These are phyloP conservation scores for Stromatinia cepivora DNA, from an alignment of 2,329 filamentous ascomycete species.

Conservation along the genomic window DNA sequence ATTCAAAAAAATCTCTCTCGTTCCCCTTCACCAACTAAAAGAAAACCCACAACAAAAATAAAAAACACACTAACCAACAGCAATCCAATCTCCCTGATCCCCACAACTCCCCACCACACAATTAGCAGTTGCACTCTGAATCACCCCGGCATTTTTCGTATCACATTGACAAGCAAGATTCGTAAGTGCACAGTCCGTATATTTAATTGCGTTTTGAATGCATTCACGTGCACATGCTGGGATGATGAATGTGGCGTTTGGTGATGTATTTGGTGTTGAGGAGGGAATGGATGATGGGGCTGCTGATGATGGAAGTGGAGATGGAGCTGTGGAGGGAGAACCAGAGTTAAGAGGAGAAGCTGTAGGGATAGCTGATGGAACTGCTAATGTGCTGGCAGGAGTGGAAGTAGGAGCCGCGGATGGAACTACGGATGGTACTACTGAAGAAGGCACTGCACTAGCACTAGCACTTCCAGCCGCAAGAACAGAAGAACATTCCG, in stretches of 20 bases:
- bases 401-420: background rate
- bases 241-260: background rate
- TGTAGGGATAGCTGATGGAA: background rate
- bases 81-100: background rate
- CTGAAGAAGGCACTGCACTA: background rate
- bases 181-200: background rate
- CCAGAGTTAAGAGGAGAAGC: background rate
- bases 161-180: background rate
- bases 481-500: conserved; percentile 9
- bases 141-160: background rate
- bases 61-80: background rate
- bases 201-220: background rate
- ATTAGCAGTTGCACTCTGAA: background rate
- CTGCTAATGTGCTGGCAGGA: background rate
- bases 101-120: background rate
- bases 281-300: background rate
- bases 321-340: background rate
- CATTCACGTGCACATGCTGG: background rate
- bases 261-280: background rate
- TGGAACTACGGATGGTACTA: too few species aligned
- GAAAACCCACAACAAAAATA: background rate
- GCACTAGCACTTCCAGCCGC: conserved; percentile 5
- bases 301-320: background rate
- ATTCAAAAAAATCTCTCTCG: background rate
- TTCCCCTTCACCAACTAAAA: background rate